phyloP scores from a whole-genome alignment of 306 rosid species.

The Citrullus amarus region DNA sequence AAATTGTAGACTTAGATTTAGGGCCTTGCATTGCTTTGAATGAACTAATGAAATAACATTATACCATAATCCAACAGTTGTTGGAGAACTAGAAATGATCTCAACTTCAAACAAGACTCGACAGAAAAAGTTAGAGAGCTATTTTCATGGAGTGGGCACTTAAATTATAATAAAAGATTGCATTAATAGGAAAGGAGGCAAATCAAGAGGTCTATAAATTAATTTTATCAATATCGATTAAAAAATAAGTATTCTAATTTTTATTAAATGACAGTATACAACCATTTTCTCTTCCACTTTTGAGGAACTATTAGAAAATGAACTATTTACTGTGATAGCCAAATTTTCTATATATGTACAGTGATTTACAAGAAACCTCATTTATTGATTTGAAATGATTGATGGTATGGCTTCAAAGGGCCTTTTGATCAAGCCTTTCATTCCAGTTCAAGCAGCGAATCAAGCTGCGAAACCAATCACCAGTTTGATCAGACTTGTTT shows the following conservation, averaged over 20 bases:
- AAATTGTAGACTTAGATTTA: no score
- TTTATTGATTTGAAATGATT: background rate
- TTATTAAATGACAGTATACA: background rate
- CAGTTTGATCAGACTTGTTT: conserved; percentile 92
- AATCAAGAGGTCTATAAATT: background rate
- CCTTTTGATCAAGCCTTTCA: conserved; percentile 95
- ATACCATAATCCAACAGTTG: background rate
- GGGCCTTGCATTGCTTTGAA: background rate
- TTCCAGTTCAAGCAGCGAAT: conserved; percentile 99
- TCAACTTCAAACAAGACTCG: no score
- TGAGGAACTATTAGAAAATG: conserved; percentile 8
- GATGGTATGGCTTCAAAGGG: conserved; percentile 33
- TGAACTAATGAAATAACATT: background rate
- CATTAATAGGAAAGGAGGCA: no score
- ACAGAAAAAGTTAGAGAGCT: no score
- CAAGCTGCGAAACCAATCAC: conserved; percentile 98
- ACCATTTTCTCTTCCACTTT: conserved; percentile 2
- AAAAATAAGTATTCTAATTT: background rate
- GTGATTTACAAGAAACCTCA: conserved; percentile 22
- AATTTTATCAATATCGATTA: background rate
- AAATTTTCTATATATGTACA: conserved; percentile 29
- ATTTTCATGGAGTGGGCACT: background rate
- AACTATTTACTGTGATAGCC: conserved; percentile 10
- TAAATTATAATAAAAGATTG: background rate
- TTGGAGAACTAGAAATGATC: background rate